These are phyloP conservation scores for Chlorella sp. DNA, from an alignment of 139 green algal genomes.

Conservation along the genomic window DNA sequence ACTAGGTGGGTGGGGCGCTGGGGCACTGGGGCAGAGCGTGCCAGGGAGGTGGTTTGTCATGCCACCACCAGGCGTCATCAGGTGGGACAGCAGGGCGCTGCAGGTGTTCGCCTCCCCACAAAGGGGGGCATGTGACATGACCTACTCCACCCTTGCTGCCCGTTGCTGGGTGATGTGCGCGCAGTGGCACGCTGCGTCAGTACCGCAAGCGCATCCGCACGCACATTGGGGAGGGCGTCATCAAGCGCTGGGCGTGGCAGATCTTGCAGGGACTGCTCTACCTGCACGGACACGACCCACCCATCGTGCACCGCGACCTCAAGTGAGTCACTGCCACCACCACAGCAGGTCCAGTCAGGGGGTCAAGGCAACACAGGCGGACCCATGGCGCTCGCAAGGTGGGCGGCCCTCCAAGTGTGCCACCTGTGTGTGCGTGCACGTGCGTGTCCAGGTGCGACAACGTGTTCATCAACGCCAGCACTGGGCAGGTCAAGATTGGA, in stretches of 20 bases:
- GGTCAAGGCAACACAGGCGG: no score
- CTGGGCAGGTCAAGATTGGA: conserved; percentile 94
- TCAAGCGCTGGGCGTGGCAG: conserved; percentile 91
- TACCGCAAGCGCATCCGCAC: conserved; percentile 84
- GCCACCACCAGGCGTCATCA: background rate
- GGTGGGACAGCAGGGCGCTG: background rate
- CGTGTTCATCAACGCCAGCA: conserved; percentile 82
- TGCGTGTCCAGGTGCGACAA: conserved; percentile 48
- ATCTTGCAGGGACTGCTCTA: conserved; percentile 95
- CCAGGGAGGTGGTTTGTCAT: no score
- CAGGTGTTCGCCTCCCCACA: no score
- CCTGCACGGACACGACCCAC: conserved; percentile 84
- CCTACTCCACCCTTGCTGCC: no score
- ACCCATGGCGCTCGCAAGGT: no score
- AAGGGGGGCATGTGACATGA: no score
- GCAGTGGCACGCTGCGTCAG: no score
- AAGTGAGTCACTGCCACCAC: no score
- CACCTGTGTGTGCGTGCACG: no score
- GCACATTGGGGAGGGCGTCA: conserved; percentile 56
- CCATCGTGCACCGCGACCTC: conserved; percentile 75
- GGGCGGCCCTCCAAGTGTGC: no score
- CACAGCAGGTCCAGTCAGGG: no score
- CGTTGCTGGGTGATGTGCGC: no score
- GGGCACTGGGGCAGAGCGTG: conserved; percentile 32
- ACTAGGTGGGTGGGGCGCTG: conserved; percentile 60